Conservation (phyloP, 2,329 filamentous ascomycete genomes). For the Paracoccidioides lutzii region DNA sequence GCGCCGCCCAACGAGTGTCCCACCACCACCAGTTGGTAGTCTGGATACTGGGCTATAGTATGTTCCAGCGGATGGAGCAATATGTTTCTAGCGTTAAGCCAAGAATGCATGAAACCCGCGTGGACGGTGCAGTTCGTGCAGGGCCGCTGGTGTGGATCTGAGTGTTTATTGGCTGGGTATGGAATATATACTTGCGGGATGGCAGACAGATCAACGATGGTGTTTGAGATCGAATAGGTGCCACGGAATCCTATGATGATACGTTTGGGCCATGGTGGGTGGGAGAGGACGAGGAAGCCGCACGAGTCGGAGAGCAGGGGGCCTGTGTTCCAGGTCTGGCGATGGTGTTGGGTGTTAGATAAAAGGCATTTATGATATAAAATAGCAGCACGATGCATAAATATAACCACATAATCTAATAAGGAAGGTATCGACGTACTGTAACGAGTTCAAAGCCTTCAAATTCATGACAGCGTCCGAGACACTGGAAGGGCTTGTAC, state of each 20-base stretch:
- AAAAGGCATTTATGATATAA: not conserved
- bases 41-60: conserved; percentile 49
- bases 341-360: not conserved
- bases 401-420: not conserved
- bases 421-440: conserved; percentile 18
- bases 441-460: conserved; percentile 62
- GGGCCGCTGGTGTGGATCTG: conserved; percentile 24
- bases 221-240: conserved; percentile 87
- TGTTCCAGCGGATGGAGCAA: conserved; percentile 56
- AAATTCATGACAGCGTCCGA: conserved; percentile 75
- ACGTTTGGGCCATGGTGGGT: conserved; percentile 44
- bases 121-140: conserved; percentile 89
- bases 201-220: conserved; percentile 78
- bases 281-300: conserved; percentile 85
- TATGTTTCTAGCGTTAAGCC: conserved; percentile 57
- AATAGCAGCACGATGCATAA: not conserved
- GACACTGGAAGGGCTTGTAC: conserved; percentile 67
- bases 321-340: conserved; percentile 75
- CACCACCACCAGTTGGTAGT: conserved; percentile 63
- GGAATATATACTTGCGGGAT: conserved; percentile 82
- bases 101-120: conserved; percentile 74
- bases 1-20: conserved; percentile 90
- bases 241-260: conserved; percentile 86
- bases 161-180: conserved; percentile 46
- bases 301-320: conserved; percentile 77